phyloP scores from a whole-genome alignment of 192 early-diverging fungal species.

The Umbelopsis sp. region DNA sequence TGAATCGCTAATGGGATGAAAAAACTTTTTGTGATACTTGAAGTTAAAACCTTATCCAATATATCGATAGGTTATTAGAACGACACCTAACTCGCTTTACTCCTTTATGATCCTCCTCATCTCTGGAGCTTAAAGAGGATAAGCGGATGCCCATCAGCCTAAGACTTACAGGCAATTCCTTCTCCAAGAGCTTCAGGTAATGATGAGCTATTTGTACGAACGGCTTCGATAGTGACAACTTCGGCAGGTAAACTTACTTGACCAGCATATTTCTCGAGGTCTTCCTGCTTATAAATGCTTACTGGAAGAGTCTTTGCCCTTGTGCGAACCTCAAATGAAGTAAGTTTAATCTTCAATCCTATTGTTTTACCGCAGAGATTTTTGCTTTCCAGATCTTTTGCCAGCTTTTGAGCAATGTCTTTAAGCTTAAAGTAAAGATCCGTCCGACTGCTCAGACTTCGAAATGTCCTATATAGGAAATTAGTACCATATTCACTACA shows the following conservation, averaged over 20 bases:
- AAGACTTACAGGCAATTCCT: slow-evolving; percentile 51
- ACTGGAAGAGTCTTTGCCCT: slow-evolving; percentile 44
- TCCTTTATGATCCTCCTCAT: slow-evolving; percentile 20
- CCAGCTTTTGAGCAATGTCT: slow-evolving; percentile 44
- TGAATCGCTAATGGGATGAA: background rate
- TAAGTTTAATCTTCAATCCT: slow-evolving; percentile 47
- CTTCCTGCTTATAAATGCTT: slow-evolving; percentile 30
- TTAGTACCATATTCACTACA: too few relatives aligned
- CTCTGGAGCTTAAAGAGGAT: slow-evolving; percentile 23
- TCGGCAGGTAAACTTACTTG: slow-evolving; percentile 11
- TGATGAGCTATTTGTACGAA: background rate
- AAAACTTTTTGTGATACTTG: background rate
- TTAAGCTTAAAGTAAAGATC: slow-evolving; percentile 43
- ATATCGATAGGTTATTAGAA: background rate
- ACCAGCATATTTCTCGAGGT: slow-evolving; percentile 31
- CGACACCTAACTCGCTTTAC: slow-evolving; percentile 28
- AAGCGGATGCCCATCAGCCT: slow-evolving; percentile 51
- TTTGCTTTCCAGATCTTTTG: slow-evolving; percentile 41
- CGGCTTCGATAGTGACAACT: background rate
- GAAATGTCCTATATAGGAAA: slow-evolving; percentile 43
- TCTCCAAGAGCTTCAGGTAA: slow-evolving; percentile 36
- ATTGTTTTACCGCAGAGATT: slow-evolving; percentile 45
- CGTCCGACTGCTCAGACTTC: slow-evolving; percentile 33
- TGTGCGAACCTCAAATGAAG: slow-evolving; percentile 42
- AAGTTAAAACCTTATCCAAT: background rate